phyloP scores from a whole-genome alignment of 2,329 filamentous ascomycete genomes.

The Neoscytalidium dimidiatum region DNA sequence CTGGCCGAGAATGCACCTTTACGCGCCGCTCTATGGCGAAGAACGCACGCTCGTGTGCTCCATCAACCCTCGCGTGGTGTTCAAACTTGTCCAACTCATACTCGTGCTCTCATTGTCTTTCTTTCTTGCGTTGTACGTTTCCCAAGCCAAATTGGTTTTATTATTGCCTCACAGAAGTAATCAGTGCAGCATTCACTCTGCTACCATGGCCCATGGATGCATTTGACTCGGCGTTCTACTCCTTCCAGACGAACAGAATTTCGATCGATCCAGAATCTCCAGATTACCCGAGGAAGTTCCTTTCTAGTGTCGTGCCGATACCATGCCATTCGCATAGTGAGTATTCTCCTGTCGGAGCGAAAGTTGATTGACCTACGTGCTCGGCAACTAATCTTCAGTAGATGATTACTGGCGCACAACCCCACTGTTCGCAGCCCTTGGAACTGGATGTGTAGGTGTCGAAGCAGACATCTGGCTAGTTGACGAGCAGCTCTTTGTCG shows the following conservation, averaged over 20 bases:
- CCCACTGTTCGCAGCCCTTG: constrained; percentile 64
- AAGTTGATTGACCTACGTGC: background rate
- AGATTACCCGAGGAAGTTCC: background rate
- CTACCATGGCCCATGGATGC: constrained; percentile 1
- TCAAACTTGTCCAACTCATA: background rate
- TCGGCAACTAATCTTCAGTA: background rate
- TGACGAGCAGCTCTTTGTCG: constrained; percentile 61
- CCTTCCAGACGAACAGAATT: background rate
- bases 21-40: background rate
- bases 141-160: background rate
- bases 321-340: constrained; percentile 14
- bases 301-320: background rate
- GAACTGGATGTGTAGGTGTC: constrained; percentile 62
- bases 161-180: background rate
- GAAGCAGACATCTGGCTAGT: constrained; percentile 72
- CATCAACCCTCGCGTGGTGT: background rate
- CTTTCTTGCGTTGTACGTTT: background rate
- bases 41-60: background rate
- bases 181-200: background rate
- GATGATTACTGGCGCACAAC: constrained; percentile 48
- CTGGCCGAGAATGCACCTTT: background rate
- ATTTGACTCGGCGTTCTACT: background rate
- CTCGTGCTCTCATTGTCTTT: background rate
- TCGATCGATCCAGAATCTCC: background rate
- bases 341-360: background rate